These are phyloP conservation scores for Chlamydomonas eustigma DNA, from an alignment of 139 green algal species.

Conservation along the genomic window DNA sequence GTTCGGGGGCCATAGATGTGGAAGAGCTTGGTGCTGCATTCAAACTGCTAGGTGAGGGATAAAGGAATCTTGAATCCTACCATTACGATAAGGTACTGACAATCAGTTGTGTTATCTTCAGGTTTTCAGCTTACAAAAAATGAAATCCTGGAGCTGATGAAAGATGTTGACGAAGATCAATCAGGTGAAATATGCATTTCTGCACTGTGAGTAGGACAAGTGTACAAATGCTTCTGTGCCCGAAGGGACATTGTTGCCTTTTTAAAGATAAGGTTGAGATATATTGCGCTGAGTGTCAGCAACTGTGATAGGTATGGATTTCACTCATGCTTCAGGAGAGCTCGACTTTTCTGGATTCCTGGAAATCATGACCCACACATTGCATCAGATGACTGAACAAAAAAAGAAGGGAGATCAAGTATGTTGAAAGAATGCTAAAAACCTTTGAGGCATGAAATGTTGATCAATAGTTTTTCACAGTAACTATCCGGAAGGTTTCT, in stretches of 20 bases:
- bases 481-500: neutral
- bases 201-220: neutral
- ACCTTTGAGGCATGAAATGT: neutral
- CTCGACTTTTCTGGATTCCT: conserved; percentile 48
- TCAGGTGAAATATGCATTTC: no score
- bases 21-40: conserved; percentile 68
- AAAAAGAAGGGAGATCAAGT: neutral
- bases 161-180: conserved; percentile 61
- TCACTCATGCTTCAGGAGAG: neutral
- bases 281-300: neutral
- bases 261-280: neutral
- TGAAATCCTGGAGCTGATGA: conserved; percentile 52
- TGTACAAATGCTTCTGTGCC: neutral
- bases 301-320: neutral
- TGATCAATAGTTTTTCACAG: neutral
- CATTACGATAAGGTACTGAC: neutral
- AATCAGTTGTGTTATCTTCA: conserved; percentile 5
- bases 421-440: neutral
- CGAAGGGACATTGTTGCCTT: no score
- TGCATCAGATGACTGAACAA: conserved; percentile 31
- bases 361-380: conserved; percentile 66
- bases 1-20: conserved; percentile 66
- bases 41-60: conserved; percentile 40
- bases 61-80: neutral
- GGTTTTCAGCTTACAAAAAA: conserved; percentile 13